Evolutionary conservation across 345 rosid genomes (phyloP).

Genomic region (Citrus australasica): DNA sequence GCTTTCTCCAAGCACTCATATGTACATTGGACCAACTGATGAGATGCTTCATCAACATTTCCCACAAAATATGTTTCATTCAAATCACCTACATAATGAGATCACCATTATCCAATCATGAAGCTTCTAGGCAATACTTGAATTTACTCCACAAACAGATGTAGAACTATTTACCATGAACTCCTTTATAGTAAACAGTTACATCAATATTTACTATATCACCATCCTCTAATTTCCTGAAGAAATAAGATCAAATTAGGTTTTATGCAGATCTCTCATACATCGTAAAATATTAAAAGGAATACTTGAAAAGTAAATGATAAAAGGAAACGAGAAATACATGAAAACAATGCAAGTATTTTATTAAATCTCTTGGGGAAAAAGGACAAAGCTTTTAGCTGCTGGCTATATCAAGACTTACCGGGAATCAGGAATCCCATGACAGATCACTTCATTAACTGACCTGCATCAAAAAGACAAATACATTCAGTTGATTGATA

Average conservation of each 20-base stretch:
- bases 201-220: slow-evolving; percentile 92
- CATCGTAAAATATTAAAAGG: neutral
- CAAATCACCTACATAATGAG: slow-evolving; percentile 66
- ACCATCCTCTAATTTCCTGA: slow-evolving; percentile 90
- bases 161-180: slow-evolving; percentile 63
- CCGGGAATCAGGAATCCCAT: slow-evolving; percentile 99
- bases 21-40: slow-evolving; percentile 74
- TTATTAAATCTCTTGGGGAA: neutral
- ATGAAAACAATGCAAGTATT: neutral
- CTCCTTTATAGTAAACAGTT: slow-evolving; percentile 84
- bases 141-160: neutral
- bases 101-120: slow-evolving; percentile 8
- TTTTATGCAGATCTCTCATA: neutral
- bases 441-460: slow-evolving; percentile 96
- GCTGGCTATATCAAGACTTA: slow-evolving; percentile 14
- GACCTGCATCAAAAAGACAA: slow-evolving; percentile 54
- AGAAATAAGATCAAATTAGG: slow-evolving; percentile 17
- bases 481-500: slow-evolving; percentile 16
- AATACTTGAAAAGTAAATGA: neutral
- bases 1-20: slow-evolving; percentile 95
- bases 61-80: slow-evolving; percentile 98
- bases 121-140: neutral
- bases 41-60: slow-evolving; percentile 87
- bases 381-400: neutral
- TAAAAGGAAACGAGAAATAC: neutral